Percentiles rank a stretch among this genome's conserved stretches.
phyloP scores from a whole-genome alignment of 768 basidiomycete species.

The Thelephora aurantiotincta region DNA sequence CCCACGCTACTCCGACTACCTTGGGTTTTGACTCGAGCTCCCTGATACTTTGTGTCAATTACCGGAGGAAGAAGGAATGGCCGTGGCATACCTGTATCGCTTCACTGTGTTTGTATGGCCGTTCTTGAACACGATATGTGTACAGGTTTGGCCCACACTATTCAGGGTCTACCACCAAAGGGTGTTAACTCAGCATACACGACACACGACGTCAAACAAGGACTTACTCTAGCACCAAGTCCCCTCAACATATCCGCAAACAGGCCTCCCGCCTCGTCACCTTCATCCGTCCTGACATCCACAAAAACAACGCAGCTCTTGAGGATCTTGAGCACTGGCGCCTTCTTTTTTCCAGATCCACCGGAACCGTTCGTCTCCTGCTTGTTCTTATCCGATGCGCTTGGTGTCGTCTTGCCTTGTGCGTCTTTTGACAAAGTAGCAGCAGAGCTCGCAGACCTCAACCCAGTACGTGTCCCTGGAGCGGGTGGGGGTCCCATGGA shows the following conservation, averaged over 20 bases:
- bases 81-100: constrained; percentile 43
- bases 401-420: constrained; percentile 9
- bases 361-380: constrained; percentile 15
- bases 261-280: constrained; percentile 66
- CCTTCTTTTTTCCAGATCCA: constrained; percentile 3
- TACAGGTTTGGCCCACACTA: constrained; percentile 59
- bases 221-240: constrained; percentile 66
- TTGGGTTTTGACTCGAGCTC: constrained; percentile 51
- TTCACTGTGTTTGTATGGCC: constrained; percentile 61
- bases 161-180: constrained; percentile 32
- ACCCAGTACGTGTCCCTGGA: constrained; percentile 20
- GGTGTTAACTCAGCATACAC: not conserved
- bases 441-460: constrained; percentile 28
- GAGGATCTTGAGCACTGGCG: constrained; percentile 34
- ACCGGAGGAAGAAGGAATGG: not conserved
- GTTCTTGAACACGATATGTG: constrained; percentile 80
- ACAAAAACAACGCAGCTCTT: constrained; percentile 73
- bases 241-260: constrained; percentile 75
- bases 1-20: constrained; percentile 81
- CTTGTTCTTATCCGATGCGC: constrained; percentile 6
- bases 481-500: constrained; percentile 31
- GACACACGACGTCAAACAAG: not conserved
- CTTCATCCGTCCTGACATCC: constrained; percentile 61
- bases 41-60: constrained; percentile 18
- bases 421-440: constrained; percentile 13